These are phyloP conservation scores for Pythium oligandrum DNA, from an alignment of 352 stramenopile species.

Conservation along the genomic window DNA sequence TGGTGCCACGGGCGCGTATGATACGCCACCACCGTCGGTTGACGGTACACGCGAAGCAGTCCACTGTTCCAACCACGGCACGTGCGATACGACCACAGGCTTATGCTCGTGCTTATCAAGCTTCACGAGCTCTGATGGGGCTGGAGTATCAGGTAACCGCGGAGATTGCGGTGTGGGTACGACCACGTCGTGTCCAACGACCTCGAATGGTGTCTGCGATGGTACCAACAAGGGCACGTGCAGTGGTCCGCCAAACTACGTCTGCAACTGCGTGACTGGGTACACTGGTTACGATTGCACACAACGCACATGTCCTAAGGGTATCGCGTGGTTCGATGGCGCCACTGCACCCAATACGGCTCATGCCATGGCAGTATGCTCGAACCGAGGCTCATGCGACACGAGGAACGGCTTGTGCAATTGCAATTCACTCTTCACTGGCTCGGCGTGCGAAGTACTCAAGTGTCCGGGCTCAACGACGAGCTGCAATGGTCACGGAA, in stretches of 20 bases:
- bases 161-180: constrained; percentile 46
- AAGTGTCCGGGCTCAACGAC: constrained; percentile 28
- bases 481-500: constrained; percentile 64
- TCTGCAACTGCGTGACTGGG: constrained; percentile 58
- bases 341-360: constrained; percentile 43
- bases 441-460: constrained; percentile 67
- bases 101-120: constrained; percentile 63
- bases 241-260: constrained; percentile 30
- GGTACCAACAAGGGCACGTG: constrained; percentile 32
- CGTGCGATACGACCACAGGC: constrained; percentile 52
- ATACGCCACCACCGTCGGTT: constrained; percentile 3
- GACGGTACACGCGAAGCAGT: constrained; percentile 45
- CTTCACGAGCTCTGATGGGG: constrained; percentile 59
- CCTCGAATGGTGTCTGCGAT: constrained; percentile 32
- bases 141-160: constrained; percentile 22
- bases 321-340: constrained; percentile 64
- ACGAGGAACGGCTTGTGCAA: constrained; percentile 43
- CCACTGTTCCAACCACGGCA: constrained; percentile 84
- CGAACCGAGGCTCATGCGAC: constrained; percentile 55
- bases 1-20: constrained; percentile 5
- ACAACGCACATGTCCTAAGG: constrained; percentile 40
- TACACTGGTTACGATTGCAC: constrained; percentile 59
- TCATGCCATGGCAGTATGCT: constrained; percentile 43
- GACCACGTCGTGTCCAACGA: constrained; percentile 31
- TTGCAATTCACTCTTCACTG: constrained; percentile 71